Conservation (phyloP, 352 stramenopile species). For the Pythium biforme region DNA sequence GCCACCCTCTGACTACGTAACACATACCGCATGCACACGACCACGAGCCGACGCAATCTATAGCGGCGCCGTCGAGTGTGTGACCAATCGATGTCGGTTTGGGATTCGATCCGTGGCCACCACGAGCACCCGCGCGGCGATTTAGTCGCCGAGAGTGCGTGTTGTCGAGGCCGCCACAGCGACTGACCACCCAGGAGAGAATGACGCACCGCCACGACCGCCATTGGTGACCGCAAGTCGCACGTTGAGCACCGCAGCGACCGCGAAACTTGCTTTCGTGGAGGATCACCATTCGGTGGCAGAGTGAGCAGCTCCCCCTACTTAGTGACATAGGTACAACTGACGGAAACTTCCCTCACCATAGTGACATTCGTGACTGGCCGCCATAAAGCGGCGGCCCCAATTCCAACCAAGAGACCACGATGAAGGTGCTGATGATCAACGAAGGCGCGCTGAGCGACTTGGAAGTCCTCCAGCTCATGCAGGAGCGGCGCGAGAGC, state of each 20-base stretch:
- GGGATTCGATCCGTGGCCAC: not conserved
- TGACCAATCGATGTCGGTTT: not conserved
- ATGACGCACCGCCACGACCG: not conserved
- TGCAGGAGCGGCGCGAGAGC: conserved; percentile 79
- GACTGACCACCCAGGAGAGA: no score
- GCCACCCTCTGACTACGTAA: not conserved
- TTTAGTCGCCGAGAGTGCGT: no score
- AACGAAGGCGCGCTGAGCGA: conserved; percentile 80
- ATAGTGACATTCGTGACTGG: conserved; percentile 12
- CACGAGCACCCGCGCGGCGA: no score
- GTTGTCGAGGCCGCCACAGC: no score
- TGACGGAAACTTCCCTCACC: not conserved
- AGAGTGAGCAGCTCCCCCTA: not conserved
- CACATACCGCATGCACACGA: not conserved
- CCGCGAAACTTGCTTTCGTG: not conserved
- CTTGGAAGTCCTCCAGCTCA: conserved; percentile 76
- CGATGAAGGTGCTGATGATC: conserved; percentile 85
- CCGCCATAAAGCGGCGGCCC: not conserved
- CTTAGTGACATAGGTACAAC: conserved; percentile 10
- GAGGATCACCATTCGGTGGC: no score
- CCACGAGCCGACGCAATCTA: not conserved
- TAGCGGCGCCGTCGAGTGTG: not conserved
- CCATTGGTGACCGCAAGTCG: not conserved
- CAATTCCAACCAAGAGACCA: no score
- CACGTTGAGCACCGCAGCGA: not conserved